Evolutionary conservation across 192 early-diverging fungal species (phyloP), one percentile per base, ranked within the genome.

Genomic region (Entrophospora sp.): DNA sequence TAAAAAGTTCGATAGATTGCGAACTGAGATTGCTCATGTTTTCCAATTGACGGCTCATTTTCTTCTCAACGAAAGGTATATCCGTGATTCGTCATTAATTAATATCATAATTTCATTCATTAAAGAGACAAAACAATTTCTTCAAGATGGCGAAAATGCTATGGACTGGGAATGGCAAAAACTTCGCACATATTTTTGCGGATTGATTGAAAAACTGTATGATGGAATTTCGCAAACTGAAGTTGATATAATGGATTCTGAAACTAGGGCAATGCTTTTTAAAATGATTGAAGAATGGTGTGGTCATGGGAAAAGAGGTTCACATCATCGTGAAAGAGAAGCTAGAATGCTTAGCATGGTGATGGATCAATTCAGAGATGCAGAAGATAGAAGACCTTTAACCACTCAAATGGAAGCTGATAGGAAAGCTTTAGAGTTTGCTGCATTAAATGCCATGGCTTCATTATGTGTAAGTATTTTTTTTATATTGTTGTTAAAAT

Each of bases 201-300:
- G 83, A 0, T 85, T 97, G 30, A 81, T 98, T 6, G 93, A 96
- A 46, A 80, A 85, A 6, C 76, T 96, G 4, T 95, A 92, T 71
- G 84, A 89, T 49, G 79, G 79, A 16, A 74, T 96, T 10, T 81
- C 84, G 16, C 67, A 67, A 4, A 68, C 55, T 5, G 70, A 79
- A 30, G 68, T 69, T 61, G 65, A 75, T 25, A 79, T 81, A 65
- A 87, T 98, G 63, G 80, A 92, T 0, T 89, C 89, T 73, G 89
- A 94, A 56, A 80, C 85, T 0, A 81, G 96, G 37, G 71, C 82
- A 14, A 79, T 77, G 1, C 60, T 95, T 34, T 99, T 94, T 75
- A 77, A 79, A 57, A 74, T 95, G 46, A 89, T 95, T 78, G 93
- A 95, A 73, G 79, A 87, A 22, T 99, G 96, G 96, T 92, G 93